Evolutionary conservation across 2,329 filamentous ascomycete genomes (phyloP).

Genomic region (Zasmidium angulare): DNA sequence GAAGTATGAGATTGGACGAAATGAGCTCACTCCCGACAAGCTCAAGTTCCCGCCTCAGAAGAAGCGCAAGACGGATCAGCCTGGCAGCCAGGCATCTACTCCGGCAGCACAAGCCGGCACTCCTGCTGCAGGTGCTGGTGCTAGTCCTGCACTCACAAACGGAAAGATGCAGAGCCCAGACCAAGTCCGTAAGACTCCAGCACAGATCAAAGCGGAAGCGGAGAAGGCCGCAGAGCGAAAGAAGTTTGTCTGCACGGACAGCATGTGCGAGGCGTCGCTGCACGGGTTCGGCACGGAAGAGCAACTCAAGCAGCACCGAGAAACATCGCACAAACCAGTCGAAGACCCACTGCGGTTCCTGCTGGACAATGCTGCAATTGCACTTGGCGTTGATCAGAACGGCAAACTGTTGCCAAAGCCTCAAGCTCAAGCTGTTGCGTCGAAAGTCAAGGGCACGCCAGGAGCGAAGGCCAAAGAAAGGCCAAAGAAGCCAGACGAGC

Average conservation of each 20-base stretch:
- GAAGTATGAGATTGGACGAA: conserved; percentile 51
- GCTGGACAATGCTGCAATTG: conserved; percentile 48
- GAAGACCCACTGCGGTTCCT: conserved; percentile 58
- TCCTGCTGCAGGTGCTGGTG: conserved; percentile 36
- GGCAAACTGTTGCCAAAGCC: conserved; percentile 30
- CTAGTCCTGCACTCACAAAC: conserved; percentile 39
- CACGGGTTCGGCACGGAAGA: conserved; percentile 53
- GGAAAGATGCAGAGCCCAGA: conserved; percentile 43
- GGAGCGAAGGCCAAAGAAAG: not conserved
- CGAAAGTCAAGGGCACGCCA: not conserved
- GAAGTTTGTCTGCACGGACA: conserved; percentile 55
- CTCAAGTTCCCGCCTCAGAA: conserved; percentile 60
- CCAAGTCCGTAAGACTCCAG: conserved; percentile 44
- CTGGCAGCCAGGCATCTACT: conserved; percentile 42
- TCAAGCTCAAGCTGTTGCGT: not conserved
- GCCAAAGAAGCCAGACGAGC: conserved; percentile 21
- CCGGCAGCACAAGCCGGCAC: conserved; percentile 34
- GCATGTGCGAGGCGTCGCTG: conserved; percentile 52
- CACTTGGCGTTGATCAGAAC: conserved; percentile 50
- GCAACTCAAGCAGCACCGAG: conserved; percentile 53
- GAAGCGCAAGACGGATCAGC: conserved; percentile 50
- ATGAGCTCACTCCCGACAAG: conserved; percentile 55
- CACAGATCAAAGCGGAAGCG: conserved; percentile 39
- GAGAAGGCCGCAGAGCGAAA: conserved; percentile 44
- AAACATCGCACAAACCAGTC: conserved; percentile 54